Percentiles rank a stretch among this genome's conserved stretches.
Evolutionary conservation across 257 asterid species (phyloP).

Genomic region (Mentha longifolia): DNA sequence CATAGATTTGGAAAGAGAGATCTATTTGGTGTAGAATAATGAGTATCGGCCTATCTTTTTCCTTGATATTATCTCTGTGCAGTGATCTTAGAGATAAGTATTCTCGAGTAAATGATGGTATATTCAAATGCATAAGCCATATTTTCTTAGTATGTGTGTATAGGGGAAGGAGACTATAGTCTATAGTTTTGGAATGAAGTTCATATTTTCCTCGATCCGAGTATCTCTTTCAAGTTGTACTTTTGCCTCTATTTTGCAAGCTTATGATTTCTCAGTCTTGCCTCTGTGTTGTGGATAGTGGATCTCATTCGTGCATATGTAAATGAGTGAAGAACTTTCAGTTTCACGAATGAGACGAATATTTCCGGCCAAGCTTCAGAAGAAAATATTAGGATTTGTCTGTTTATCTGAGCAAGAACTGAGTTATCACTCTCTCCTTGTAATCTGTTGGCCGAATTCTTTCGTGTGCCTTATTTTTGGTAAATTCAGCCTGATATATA

Average conservation of each 20-base stretch:
- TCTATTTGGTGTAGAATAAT: not conserved
- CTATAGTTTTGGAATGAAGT: not conserved
- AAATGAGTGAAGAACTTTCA: too few species aligned
- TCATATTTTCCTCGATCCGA: not conserved
- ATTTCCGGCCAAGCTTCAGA: slow-evolving; percentile 12
- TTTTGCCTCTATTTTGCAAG: not conserved
- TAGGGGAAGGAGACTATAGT: not conserved
- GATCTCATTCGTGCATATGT: too few species aligned
- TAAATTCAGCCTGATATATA: too few species aligned
- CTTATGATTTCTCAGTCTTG: slow-evolving; percentile 14
- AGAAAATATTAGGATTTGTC: not conserved
- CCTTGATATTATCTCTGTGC: not conserved
- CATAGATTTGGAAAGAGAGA: not conserved
- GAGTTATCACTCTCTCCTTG: too few species aligned
- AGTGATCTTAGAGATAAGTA: not conserved
- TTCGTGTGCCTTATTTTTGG: too few species aligned
- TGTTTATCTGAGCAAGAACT: not conserved
- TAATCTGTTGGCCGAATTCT: too few species aligned
- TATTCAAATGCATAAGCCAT: not conserved
- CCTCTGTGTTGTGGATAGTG: not conserved
- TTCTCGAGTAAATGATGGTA: too few species aligned
- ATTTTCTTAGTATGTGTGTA: not conserved
- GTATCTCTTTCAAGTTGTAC: not conserved
- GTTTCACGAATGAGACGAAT: slow-evolving; percentile 48
- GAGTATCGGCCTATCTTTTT: not conserved